phyloP scores from a whole-genome alignment of 306 rosid species.

The Rosa multiflora region DNA sequence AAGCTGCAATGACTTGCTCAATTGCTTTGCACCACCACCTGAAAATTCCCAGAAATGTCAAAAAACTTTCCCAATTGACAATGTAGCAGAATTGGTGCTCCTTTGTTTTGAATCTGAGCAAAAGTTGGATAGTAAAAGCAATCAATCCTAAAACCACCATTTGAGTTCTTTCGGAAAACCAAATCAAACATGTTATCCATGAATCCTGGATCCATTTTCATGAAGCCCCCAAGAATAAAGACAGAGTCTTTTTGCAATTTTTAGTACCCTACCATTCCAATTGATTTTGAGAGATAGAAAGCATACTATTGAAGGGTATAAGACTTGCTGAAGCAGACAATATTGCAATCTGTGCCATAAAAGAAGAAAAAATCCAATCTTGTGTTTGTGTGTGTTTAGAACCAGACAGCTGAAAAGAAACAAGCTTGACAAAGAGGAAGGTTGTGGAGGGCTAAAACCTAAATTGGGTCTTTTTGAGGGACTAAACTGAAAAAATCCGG shows the following conservation, averaged over 20 bases:
- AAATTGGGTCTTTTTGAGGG: background rate
- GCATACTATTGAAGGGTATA: conserved; percentile 35
- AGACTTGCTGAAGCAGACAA: conserved; percentile 34
- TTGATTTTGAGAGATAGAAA: conserved; percentile 1
- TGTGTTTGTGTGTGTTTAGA: background rate
- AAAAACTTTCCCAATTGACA: background rate
- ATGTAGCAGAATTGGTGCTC: background rate
- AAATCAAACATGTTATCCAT: background rate
- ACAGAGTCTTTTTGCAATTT: background rate
- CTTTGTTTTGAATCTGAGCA: conserved; percentile 4
- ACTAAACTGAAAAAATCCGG: background rate
- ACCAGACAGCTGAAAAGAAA: background rate
- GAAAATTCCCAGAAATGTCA: conserved; percentile 18
- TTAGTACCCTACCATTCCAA: background rate
- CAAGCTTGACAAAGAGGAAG: background rate
- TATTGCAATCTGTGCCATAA: conserved; percentile 41
- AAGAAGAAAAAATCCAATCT: conserved; percentile 9
- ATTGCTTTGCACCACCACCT: conserved; percentile 7
- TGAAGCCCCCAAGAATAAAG: background rate
- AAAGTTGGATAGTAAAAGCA: background rate
- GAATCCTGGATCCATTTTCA: background rate
- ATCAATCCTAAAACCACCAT: background rate
- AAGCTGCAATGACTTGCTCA: conserved; percentile 18
- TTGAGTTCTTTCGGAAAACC: background rate
- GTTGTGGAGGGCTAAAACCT: background rate